Evolutionary conservation across 495 filamentous ascomycete genomes (phyloP), one percentile per base, ranked within the genome.

Genomic region (Xylaria palmicola): DNA sequence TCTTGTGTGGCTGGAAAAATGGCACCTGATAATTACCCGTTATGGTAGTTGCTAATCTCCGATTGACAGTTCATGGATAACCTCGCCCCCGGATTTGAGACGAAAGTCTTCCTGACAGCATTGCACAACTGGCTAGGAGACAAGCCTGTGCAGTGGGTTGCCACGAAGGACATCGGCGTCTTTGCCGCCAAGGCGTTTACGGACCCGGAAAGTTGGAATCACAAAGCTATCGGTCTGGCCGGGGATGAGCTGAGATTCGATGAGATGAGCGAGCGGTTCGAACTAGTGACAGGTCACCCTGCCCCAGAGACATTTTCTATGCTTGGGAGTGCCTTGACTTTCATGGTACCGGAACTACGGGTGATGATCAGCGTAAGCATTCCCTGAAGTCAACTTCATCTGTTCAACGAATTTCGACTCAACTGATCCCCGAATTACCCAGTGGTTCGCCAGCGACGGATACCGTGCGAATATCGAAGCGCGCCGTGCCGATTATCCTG

Each of bases 181-280:
- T 88, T 90, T 56, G 88, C 73, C 2, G 84, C 84, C 15, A 75
- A 83, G 64, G 86, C 84, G 0, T 86, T 91, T 22, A 37, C 50
- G 0, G 47, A 76, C 1, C 72, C 75, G 4, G 62, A 68, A 43
- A 58, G 62, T 24, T 82, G 75, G 73, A 62, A 72, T 7, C 59
- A 70, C 3, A 75, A 59, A 34, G 74, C 74, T 6, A 65, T 80
- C 3, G 76, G 77, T 1, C 62, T 82, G 1, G 78, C 79, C 0
- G 79, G 79, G 0, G 79, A 81, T 43, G 75, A 79, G 58, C 44
- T 83, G 24, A 76, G 66, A n/a, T 73, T 79, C 36, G 70, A 71
- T 37, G 62, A 76, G 63, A 65, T 77, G 52, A 58, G 67, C 39
- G 66, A 68, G 20, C 62, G 73, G 9, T 79, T 83, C 45, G 51